Percentiles rank a stretch among this genome's conserved stretches.
Evolutionary conservation across 2,329 filamentous ascomycete genomes (phyloP).

Genomic region (Venturia effusa): DNA sequence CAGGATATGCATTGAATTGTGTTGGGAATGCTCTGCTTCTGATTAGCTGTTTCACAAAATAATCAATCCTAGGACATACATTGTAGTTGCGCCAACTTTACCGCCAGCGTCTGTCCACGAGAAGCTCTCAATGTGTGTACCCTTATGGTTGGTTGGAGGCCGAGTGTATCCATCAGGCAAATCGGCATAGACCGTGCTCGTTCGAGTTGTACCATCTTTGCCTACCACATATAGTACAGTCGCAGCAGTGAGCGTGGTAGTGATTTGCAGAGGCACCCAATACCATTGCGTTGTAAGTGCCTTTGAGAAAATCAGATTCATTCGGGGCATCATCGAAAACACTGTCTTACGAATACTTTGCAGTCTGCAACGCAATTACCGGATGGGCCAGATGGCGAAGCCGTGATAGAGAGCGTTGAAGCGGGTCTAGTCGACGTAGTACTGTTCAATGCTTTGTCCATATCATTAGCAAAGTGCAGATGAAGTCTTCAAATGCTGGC

Average conservation of each 20-base stretch:
- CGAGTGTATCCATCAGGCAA: slow-evolving; percentile 12
- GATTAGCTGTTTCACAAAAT: background rate
- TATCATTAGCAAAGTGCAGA: background rate
- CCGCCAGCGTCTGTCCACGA: background rate
- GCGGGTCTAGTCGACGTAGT: background rate
- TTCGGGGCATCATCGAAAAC: background rate
- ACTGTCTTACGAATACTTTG: background rate
- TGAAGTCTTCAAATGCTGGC: background rate
- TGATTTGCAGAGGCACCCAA: slow-evolving; percentile 11
- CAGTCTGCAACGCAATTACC: background rate
- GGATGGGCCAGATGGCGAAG: background rate
- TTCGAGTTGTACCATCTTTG: slow-evolving; percentile 12
- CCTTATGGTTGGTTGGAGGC: slow-evolving; percentile 12
- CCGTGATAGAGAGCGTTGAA: background rate
- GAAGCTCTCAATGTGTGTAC: slow-evolving; percentile 7
- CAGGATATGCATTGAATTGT: background rate
- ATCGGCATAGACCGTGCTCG: slow-evolving; percentile 8
- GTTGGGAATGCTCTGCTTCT: slow-evolving; percentile 4
- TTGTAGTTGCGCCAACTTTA: background rate
- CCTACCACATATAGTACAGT: slow-evolving; percentile 13
- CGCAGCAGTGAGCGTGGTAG: slow-evolving; percentile 11
- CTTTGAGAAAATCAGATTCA: background rate
- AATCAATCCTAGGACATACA: background rate
- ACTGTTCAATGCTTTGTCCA: background rate
- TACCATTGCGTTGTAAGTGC: slow-evolving; percentile 3